These are phyloP conservation scores for Glonium stellatum DNA, from an alignment of 495 filamentous ascomycete genomes.

Conservation along the genomic window DNA sequence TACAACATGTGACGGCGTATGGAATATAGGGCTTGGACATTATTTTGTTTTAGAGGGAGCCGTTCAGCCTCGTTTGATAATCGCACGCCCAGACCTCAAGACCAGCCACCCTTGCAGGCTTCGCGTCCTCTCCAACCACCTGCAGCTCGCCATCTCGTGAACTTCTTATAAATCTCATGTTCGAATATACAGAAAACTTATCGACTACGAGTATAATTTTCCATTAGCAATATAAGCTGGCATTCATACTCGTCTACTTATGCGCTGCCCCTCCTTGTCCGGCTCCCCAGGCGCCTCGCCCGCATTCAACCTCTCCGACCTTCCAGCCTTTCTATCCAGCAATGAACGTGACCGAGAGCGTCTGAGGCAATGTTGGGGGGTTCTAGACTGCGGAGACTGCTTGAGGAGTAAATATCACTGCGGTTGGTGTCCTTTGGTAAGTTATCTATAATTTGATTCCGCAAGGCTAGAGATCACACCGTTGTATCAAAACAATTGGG, in stretches of 20 bases:
- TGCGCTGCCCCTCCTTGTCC: not conserved
- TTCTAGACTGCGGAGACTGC: slow-evolving; percentile 27
- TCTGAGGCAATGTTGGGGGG: slow-evolving; percentile 24
- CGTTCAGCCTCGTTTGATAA: no score
- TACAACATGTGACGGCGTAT: no score
- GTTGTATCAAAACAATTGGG: no score
- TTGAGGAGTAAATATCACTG: slow-evolving; percentile 32
- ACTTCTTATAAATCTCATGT: not conserved
- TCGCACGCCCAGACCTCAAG: no score
- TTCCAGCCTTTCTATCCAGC: not conserved
- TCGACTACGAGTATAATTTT: not conserved
- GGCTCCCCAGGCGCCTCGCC: not conserved
- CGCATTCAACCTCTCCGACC: not conserved
- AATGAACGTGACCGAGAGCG: slow-evolving; percentile 19
- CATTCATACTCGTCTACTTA: not conserved
- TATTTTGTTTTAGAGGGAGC: no score
- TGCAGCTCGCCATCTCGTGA: not conserved
- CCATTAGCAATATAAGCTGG: not conserved
- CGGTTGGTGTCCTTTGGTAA: slow-evolving; percentile 52
- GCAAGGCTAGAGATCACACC: not conserved
- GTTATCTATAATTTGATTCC: slow-evolving; percentile 41
- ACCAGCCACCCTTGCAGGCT: not conserved
- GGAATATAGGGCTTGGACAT: no score
- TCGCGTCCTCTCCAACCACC: not conserved
- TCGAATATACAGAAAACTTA: not conserved